These are phyloP conservation scores for Aureobasidium melanogenum DNA, from an alignment of 2,329 filamentous ascomycete species.

Conservation along the genomic window DNA sequence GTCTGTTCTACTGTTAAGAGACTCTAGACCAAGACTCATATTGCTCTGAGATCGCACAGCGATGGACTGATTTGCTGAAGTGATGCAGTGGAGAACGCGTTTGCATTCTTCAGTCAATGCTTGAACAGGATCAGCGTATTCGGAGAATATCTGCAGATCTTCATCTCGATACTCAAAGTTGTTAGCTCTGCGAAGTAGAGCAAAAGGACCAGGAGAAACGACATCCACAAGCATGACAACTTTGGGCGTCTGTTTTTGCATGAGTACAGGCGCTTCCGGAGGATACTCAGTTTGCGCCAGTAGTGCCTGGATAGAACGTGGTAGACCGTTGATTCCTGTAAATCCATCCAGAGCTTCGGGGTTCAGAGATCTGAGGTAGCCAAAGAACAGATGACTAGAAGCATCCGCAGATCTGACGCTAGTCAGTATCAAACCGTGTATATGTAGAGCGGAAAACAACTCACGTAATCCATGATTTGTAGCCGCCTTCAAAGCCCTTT, in stretches of 20 bases:
- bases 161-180: conserved; percentile 93
- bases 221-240: conserved; percentile 95
- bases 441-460: conserved; percentile 21
- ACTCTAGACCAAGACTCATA: conserved; percentile 25
- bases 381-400: conserved; percentile 94
- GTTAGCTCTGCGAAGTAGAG: conserved; percentile 78
- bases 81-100: conserved; percentile 81
- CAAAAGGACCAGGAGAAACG: conserved; percentile 89
- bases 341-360: conserved; percentile 63
- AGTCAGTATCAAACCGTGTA: conserved; percentile 3
- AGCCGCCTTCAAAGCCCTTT: conserved; percentile 90
- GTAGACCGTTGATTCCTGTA: conserved; percentile 75
- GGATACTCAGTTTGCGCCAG: conserved; percentile 92
- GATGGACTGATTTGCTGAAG: conserved; percentile 77
- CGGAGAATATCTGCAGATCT: conserved; percentile 76
- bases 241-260: conserved; percentile 74
- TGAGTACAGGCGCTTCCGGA: conserved; percentile 64
- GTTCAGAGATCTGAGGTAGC: conserved; percentile 81
- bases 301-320: conserved; percentile 82
- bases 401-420: conserved; percentile 73
- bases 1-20: conserved; percentile 53
- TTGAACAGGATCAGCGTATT: conserved; percentile 79
- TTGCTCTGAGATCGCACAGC: conserved; percentile 40
- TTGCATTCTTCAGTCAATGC: conserved; percentile 90
- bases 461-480: conserved; percentile 77